Base-by-base conservation (phyloP, 2,329 filamentous ascomycete species). In the Xylaria sp. region DNA sequence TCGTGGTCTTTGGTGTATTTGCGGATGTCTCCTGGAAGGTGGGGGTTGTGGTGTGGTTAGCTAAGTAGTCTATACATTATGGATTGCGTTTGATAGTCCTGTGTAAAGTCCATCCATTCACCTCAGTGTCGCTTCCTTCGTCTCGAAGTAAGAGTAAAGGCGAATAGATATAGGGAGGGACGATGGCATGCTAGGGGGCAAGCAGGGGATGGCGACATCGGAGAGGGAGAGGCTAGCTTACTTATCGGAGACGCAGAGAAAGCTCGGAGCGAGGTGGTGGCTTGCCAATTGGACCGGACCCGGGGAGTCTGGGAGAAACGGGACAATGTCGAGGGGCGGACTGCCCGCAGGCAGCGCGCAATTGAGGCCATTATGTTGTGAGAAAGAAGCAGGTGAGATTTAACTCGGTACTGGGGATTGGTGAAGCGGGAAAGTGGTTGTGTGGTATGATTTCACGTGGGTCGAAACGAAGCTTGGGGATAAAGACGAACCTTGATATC, bases 1-100 rank as follows among this genome's bases (percentile, higher is more conserved):
- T 99, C 96, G 86, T 99, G 96, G 80, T 98, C 95, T 81, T 94
- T 92, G 73, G 96, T 98, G 86, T 97, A 99, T 81, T 91, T 93
- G 84, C 96, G 95, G 73, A 88, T 84, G 64, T 86, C 84, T 77
- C 83, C 90, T 92, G 72, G 69, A 46, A 25, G 9, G 13, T 25
- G 13, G 36, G 28, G 25, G 2, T 18, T 7, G 18, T 13, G 49
- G 33, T 25, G 43, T 13, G 33, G 23, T 46, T 46, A 46, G 41
- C 18, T 46, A 18, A n/a, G 62, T 59, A 62, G 48, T 54, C 46
- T 12, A 8, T 57, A 4, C n/a, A 25, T 49, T 1, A 8, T 54
- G 36, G 13, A 18, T 1, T 31, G 52, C 31, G 51, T 28, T n/a
- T 8, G n/a, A 33, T 7, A 33, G 13, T n/a, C 3, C 18, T 46